Percentiles rank a stretch among this genome's conserved stretches.
Conservation (phyloP, 352 stramenopile genomes). For the Phytophthora tubulina region DNA sequence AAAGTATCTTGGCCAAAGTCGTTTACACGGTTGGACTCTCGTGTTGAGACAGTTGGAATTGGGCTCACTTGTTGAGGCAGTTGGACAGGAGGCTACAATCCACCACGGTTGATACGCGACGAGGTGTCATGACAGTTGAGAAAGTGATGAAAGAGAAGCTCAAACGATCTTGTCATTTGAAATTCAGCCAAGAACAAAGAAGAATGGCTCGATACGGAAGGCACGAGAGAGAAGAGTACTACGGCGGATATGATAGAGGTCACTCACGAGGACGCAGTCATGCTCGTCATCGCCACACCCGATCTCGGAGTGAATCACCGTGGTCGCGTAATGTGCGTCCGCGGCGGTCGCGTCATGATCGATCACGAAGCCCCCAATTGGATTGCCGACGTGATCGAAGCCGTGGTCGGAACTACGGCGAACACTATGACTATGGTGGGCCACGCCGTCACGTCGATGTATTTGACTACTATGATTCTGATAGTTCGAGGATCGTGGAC, state of each 20-base stretch:
- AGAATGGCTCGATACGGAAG: neutral
- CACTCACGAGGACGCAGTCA: too few species aligned
- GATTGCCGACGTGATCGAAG: neutral
- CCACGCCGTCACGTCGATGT: neutral
- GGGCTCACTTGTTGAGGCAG: neutral
- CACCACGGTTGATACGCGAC: constrained; percentile 28
- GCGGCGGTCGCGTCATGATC: too few species aligned
- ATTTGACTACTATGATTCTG: neutral
- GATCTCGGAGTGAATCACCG: too few species aligned
- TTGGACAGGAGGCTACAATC: constrained; percentile 18
- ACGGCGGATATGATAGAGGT: too few species aligned
- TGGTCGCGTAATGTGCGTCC: too few species aligned
- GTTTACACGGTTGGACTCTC: neutral
- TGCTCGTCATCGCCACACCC: too few species aligned
- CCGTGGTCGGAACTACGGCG: neutral
- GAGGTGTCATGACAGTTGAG: constrained; percentile 15
- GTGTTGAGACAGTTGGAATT: neutral
- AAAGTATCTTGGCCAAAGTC: neutral
- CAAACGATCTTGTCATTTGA: neutral
- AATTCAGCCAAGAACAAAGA: neutral
- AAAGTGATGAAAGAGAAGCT: constrained; percentile 14
- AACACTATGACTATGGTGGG: neutral
- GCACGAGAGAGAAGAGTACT: neutral
- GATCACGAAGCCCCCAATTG: too few species aligned
- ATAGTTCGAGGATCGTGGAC: too few species aligned